Base-by-base conservation (phyloP, 768 basidiomycete species). In the Chiua virens region DNA sequence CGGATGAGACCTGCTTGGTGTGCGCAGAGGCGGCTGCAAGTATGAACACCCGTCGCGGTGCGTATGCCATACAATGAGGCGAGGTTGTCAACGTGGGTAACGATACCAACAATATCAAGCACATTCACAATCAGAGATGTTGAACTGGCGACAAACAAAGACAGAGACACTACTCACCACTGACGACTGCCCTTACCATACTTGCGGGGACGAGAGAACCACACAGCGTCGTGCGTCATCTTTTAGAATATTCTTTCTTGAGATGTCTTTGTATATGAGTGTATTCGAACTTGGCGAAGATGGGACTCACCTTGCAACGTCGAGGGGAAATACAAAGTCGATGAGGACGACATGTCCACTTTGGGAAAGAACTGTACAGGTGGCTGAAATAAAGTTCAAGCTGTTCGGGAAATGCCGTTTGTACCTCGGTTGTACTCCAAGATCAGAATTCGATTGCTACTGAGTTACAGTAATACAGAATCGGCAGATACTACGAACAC, bases 171-270 rank as follows among this genome's bases (percentile, higher is more conserved):
- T n/a, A 76, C 85, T 68, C 71, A 92, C 92, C 92, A 97, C 73
- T 95, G 91, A 70, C 94, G 90, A 71, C 86, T 85, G 68, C 94
- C 94, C 77, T 96, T 96, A 71, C 94, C 94, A 77, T 64, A 96
- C 75, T 91, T 96, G 73, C 93, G 84, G 56, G 94, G 94, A 67
- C 89, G 90, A 73, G 91, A 92, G 76, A 93, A 94, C 93, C 94
- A 97, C 76, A 97, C 86, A 65, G 92, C 87, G 81, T 95, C 91
- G 91, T 96, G 94, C 68, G 94, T 94, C 94, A 96, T 97, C 76
- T 83, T 86, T 92, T 89, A 93, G 92, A 78, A 81, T 85, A 53
- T 44, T 20, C 1, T 54, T 51, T 55, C 20, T 46, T 25, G 47
- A 55, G 36, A 38, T 7, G 17, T 1, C 44, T 53, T 41, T 48